phyloP scores from a whole-genome alignment of 768 basidiomycete species.

The Hericium alpestre region DNA sequence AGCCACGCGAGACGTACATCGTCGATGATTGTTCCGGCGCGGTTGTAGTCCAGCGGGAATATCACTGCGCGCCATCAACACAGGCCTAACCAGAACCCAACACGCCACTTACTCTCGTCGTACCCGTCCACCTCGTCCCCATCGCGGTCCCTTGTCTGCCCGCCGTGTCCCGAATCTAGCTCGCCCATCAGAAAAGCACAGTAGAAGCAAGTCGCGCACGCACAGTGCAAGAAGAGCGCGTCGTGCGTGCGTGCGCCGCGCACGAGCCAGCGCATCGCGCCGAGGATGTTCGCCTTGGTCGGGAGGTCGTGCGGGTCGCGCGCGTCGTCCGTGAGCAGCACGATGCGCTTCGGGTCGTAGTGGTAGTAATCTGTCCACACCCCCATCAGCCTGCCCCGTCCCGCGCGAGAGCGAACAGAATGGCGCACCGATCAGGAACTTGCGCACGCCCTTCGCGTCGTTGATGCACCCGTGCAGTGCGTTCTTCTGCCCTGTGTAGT shows the following conservation, averaged over 20 bases:
- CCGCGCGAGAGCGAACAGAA: too few relatives aligned
- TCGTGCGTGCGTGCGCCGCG: constrained; percentile 34
- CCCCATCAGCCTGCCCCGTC: not conserved
- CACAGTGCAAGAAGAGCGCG: constrained; percentile 32
- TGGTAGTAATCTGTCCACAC: constrained; percentile 23
- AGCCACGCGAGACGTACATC: constrained; percentile 24
- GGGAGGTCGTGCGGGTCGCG: constrained; percentile 27
- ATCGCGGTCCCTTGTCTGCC: constrained; percentile 30
- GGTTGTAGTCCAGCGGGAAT: constrained; percentile 38
- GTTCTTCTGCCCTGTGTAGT: constrained; percentile 28
- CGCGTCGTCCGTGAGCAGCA: constrained; percentile 37
- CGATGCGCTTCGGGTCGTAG: constrained; percentile 35
- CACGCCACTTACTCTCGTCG: constrained; percentile 19
- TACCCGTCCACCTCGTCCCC: constrained; percentile 32
- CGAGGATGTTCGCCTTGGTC: constrained; percentile 36
- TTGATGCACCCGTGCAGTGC: constrained; percentile 38
- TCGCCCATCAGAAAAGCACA: not conserved
- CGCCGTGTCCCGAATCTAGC: constrained; percentile 37
- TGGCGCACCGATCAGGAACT: constrained; percentile 24
- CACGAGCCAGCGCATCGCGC: constrained; percentile 42
- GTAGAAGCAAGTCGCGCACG: not conserved
- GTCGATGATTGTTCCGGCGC: constrained; percentile 36
- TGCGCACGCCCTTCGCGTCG: constrained; percentile 34
- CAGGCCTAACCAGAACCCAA: too few relatives aligned
- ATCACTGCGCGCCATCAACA: constrained; percentile 19